A percentile compares a stretch with the other conserved stretches of the same genome.
Evolutionary conservation across 768 basidiomycete species (phyloP).

Genomic region (Tylopilus balloui): DNA sequence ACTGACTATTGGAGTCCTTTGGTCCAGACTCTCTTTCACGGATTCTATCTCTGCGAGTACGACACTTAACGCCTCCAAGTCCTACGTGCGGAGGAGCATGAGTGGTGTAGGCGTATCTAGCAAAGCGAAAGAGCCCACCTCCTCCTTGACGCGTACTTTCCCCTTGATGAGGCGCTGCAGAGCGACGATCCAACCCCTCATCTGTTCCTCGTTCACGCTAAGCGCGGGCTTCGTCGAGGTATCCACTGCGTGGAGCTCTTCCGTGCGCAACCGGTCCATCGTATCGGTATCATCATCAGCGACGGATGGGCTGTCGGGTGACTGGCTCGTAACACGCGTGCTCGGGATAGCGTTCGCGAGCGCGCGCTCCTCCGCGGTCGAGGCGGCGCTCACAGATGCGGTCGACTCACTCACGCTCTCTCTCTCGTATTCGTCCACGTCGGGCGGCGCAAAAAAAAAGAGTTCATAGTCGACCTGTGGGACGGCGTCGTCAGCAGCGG

Average conservation of each 20-base stretch:
- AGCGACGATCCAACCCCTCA: constrained; percentile 16
- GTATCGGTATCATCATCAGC: not conserved
- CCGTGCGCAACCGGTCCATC: not conserved
- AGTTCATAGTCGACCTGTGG: constrained; percentile 14
- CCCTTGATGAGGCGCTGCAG: constrained; percentile 32
- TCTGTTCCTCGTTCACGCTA: constrained; percentile 3
- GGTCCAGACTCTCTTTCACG: constrained; percentile 11
- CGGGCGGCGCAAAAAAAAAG: constrained; percentile 3
- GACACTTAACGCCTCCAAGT: constrained; percentile 25
- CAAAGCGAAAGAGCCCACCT: constrained; percentile 9
- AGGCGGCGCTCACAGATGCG: not conserved
- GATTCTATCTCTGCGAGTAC: constrained; percentile 31
- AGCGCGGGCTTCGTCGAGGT: not conserved
- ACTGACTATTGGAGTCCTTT: constrained; percentile 15
- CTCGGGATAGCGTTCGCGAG: constrained; percentile 7
- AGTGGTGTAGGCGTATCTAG: not conserved
- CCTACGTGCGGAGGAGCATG: constrained; percentile 14
- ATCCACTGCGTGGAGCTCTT: not conserved
- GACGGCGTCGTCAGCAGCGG: not conserved
- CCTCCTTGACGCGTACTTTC: constrained; percentile 20
- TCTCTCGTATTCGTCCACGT: constrained; percentile 11
- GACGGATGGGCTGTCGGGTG: constrained; percentile 4
- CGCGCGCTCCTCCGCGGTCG: not conserved
- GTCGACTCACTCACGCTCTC: constrained; percentile 1
- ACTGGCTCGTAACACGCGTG: constrained; percentile 20